These are phyloP conservation scores for Plantago rigida DNA, from an alignment of 305 asterid species.

Conservation along the genomic window DNA sequence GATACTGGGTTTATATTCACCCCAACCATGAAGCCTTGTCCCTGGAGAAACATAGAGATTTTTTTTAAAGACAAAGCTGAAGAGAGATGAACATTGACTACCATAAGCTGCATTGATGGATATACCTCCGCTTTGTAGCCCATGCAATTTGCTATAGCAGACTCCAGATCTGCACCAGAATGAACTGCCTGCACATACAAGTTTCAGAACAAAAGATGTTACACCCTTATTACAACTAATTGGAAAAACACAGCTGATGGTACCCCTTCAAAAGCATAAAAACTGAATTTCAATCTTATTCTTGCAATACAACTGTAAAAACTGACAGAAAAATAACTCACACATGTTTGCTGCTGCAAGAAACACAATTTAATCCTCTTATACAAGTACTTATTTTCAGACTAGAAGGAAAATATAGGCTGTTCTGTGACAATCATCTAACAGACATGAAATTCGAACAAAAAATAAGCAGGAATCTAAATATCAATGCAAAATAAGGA, in stretches of 20 bases:
- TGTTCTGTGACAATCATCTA: too few relatives aligned
- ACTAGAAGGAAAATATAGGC: too few relatives aligned
- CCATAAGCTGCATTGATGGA: constrained; percentile 15
- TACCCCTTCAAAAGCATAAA: constrained; percentile 12
- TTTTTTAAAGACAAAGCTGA: constrained; percentile 20
- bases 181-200: constrained; percentile 78
- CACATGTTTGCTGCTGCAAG: constrained; percentile 9
- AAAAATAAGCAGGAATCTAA: too few relatives aligned
- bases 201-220: constrained; percentile 15
- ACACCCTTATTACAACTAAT: neutral
- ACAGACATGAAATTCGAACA: too few relatives aligned
- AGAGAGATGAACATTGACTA: constrained; percentile 12
- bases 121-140: constrained; percentile 85
- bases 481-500: too few relatives aligned
- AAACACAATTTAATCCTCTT: constrained; percentile 3
- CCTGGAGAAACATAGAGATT: constrained; percentile 42
- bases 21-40: constrained; percentile 99
- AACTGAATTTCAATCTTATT: neutral
- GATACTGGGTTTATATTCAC: constrained; percentile 88
- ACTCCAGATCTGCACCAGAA: constrained; percentile 99
- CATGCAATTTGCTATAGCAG: constrained; percentile 89
- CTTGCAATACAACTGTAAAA: neutral
- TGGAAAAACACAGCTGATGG: constrained; percentile 11
- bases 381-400: constrained; percentile 18
- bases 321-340: neutral